A percentile compares a stretch with the other conserved stretches of the same genome.
phyloP scores from a whole-genome alignment of 352 stramenopile species.

The Aphanomyces invadans region DNA sequence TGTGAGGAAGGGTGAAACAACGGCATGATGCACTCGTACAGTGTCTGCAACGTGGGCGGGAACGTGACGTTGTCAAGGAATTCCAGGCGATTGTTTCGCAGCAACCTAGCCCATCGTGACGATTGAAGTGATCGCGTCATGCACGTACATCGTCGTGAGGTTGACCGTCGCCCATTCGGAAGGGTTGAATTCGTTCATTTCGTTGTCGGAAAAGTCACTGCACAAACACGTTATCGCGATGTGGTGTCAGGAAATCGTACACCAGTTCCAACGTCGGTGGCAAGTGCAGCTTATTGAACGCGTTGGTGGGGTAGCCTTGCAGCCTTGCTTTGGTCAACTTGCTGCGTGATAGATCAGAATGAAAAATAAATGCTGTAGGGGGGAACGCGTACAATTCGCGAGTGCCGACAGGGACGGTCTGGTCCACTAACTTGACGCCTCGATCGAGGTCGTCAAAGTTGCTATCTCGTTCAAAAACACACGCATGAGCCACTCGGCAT shows the following conservation, averaged over 20 bases:
- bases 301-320: background rate
- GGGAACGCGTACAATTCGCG: background rate
- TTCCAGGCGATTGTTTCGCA: slow-evolving; percentile 1
- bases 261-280: background rate
- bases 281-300: background rate
- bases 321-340: background rate
- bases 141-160: background rate
- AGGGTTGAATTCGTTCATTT: background rate
- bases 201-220: slow-evolving; percentile 4
- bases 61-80: background rate
- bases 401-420: background rate
- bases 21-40: slow-evolving; percentile 6
- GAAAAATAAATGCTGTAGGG: too few species aligned
- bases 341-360: background rate
- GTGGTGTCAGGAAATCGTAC: background rate
- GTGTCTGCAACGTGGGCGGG: background rate
- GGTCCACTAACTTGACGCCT: background rate
- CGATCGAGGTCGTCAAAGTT: slow-evolving; percentile 5
- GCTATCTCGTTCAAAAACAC: too few species aligned
- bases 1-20: background rate
- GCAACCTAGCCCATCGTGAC: background rate
- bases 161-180: background rate
- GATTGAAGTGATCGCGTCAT: background rate
- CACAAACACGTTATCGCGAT: background rate
- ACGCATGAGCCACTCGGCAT: background rate